Evolutionary conservation across 371 early-diverging fungal species (phyloP), one percentile per base, ranked within the genome.

Genomic region (Saksenaea oblongispora): DNA sequence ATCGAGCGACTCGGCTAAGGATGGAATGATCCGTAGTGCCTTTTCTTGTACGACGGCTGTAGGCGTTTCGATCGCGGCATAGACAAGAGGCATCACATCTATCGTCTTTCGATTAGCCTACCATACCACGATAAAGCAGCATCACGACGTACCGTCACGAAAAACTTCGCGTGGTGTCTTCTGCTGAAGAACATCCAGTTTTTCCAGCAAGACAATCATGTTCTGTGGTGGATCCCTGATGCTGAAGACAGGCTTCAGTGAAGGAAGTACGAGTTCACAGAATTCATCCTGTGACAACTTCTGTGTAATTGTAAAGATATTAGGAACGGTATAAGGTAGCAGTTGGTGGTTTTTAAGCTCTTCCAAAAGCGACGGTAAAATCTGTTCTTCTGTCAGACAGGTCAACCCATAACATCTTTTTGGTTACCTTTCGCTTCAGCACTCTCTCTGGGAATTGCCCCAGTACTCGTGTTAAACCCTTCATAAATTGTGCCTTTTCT

Each of bases 401-500:
- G n/a, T 36, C 36, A 36, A 13, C 36, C 36, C 8, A 36, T 36
- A 13, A 5, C 5, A 36, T 37, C 15, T 37, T 37, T 3, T 37
- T 1, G 37, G 13, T 61, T 75, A 88, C 86, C 81, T 89, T 92
- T 66, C 88, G 76, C 34, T 79, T 72, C 27, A 88, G 63, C 0
- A 90, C 87, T 14, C 91, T 78, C 28, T 87, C 85, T 0, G 93
- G 91, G 56, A 92, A 93, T 72, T 89, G 86, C 1, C 85, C 80
- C 39, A 95, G 67, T 17, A 92, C 86, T 9, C 84, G 78, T 1
- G 82, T 74, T 31, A 95, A 76, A 0, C 91, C 91, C 63, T 91
- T 89, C 84, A 94, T 83, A 60, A 95, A 95, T 41, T 89, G 88
- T 0, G 85, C 76, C 65, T 93, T 93, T 44, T 93, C 89, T 36